Evolutionary conservation across 176 grass and related monocot genomes (phyloP).

Genomic region (Microstegium vimineum): DNA sequence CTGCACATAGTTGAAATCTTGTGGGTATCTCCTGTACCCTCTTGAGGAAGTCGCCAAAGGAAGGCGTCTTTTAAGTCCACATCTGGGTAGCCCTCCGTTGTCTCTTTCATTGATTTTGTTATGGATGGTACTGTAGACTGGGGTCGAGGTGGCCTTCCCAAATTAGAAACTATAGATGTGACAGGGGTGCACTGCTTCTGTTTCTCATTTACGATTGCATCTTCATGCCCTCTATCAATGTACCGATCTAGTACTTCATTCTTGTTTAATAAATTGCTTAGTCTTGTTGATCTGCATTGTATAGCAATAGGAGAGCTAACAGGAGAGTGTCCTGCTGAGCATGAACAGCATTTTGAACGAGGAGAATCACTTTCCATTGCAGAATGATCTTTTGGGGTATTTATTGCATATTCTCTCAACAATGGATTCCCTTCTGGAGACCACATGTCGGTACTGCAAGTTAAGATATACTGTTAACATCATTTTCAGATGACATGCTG

Average conservation of each 20-base stretch:
- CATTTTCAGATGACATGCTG: conserved; percentile 10
- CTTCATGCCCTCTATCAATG: conserved; percentile 60
- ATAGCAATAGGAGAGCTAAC: conserved; percentile 44
- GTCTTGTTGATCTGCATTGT: conserved; percentile 39
- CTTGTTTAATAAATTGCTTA: conserved; percentile 44
- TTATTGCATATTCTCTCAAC: conserved; percentile 17
- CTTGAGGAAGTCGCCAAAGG: conserved; percentile 14
- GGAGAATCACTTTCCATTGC: conserved; percentile 43
- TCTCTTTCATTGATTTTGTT: conserved; percentile 35
- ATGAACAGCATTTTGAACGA: conserved; percentile 48
- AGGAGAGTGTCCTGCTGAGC: conserved; percentile 55
- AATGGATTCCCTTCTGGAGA: conserved; percentile 37
- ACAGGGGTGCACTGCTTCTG: conserved; percentile 21
- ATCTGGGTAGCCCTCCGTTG: conserved; percentile 22
- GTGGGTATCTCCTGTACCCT: conserved; percentile 14
- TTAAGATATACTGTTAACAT: conserved; percentile 18
- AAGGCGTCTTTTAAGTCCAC: conserved; percentile 18
- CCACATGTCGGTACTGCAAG: conserved; percentile 35
- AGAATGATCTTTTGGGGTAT: conserved; percentile 10
- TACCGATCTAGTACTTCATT: conserved; percentile 60
- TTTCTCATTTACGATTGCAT: conserved; percentile 28
- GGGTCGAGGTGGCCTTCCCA: conserved; percentile 61
- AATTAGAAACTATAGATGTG: conserved; percentile 38
- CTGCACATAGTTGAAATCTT: conserved; percentile 6
- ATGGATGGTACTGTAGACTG: conserved; percentile 37